Conservation (phyloP, 768 basidiomycete genomes). For the Sporobolomyces phaffii region DNA sequence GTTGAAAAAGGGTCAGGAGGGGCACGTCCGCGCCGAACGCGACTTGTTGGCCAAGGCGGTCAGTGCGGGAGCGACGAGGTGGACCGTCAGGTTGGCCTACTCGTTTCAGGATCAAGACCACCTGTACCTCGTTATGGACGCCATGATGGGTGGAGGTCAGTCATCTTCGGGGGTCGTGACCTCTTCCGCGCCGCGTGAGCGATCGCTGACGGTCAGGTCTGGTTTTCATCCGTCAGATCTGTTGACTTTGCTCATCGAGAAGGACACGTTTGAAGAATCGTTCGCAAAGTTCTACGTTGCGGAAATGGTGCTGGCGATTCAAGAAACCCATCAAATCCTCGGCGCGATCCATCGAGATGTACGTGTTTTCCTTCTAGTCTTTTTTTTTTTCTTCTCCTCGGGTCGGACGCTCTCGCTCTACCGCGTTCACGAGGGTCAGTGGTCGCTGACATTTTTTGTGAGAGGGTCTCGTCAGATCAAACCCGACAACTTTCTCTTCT, state of each 20-base stretch:
- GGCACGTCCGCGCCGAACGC: constrained; percentile 90
- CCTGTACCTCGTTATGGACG: constrained; percentile 69
- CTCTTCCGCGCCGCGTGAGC: too few relatives aligned
- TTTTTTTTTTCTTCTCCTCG: constrained; percentile 45
- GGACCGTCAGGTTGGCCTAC: constrained; percentile 90
- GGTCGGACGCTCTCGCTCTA: too few relatives aligned
- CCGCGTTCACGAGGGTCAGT: too few relatives aligned
- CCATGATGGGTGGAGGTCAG: constrained; percentile 21
- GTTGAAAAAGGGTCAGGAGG: constrained; percentile 53
- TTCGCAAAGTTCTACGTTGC: constrained; percentile 42
- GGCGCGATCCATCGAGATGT: constrained; percentile 98
- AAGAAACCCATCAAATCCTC: constrained; percentile 75
- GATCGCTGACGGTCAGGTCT: too few relatives aligned
- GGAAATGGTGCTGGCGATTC: constrained; percentile 86
- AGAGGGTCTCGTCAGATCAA: too few relatives aligned
- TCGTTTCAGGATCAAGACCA: constrained; percentile 93
- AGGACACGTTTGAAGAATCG: constrained; percentile 45
- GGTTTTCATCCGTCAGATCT: constrained; percentile 83
- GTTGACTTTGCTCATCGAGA: constrained; percentile 87
- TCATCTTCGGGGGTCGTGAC: constrained; percentile 42
- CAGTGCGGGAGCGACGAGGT: constrained; percentile 69
- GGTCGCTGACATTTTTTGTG: too few relatives aligned
- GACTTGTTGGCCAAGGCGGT: constrained; percentile 82
- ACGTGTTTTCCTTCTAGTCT: too few relatives aligned
- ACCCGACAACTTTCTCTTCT: constrained; percentile 78